Percentiles rank a stretch among this genome's conserved stretches.
Conservation (phyloP, 805 yeast genomes). For the Kodamaea kakaduensis region DNA sequence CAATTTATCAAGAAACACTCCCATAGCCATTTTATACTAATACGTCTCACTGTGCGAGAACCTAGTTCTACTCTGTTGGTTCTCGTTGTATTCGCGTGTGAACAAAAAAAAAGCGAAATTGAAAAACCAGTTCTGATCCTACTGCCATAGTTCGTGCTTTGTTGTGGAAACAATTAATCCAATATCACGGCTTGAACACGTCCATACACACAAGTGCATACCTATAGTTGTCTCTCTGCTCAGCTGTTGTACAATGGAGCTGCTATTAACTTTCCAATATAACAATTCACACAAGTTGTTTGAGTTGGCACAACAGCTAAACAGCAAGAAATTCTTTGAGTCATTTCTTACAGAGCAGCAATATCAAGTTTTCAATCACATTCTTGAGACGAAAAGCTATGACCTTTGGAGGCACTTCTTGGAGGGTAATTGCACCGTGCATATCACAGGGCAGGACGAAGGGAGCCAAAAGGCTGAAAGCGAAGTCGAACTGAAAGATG, state of each 20-base stretch:
- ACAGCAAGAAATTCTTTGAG: constrained; percentile 30
- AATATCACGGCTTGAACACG: neutral
- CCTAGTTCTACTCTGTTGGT: neutral
- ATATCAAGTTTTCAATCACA: constrained; percentile 43
- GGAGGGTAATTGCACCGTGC: constrained; percentile 29
- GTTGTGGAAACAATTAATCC: neutral
- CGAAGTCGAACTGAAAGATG: constrained; percentile 1
- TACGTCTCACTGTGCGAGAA: too few species aligned
- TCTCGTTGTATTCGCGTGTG: constrained; percentile 4
- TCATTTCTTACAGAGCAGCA: constrained; percentile 52
- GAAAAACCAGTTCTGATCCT: constrained; percentile 3
- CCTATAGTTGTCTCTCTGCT: neutral
- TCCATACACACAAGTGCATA: neutral
- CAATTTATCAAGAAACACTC: too few species aligned
- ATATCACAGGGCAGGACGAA: constrained; percentile 19
- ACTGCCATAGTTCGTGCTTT: neutral
- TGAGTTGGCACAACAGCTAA: constrained; percentile 32
- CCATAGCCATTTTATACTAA: too few species aligned
- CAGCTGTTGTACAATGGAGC: constrained; percentile 26
- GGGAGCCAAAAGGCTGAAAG: neutral
- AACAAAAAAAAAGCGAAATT: constrained; percentile 4
- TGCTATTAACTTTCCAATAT: constrained; percentile 33
- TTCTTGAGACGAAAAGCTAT: constrained; percentile 35
- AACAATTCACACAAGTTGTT: constrained; percentile 31
- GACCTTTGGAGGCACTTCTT: constrained; percentile 47